Evolutionary conservation across 2,329 filamentous ascomycete species (phyloP).

Genomic region (Thelonectria rubi): DNA sequence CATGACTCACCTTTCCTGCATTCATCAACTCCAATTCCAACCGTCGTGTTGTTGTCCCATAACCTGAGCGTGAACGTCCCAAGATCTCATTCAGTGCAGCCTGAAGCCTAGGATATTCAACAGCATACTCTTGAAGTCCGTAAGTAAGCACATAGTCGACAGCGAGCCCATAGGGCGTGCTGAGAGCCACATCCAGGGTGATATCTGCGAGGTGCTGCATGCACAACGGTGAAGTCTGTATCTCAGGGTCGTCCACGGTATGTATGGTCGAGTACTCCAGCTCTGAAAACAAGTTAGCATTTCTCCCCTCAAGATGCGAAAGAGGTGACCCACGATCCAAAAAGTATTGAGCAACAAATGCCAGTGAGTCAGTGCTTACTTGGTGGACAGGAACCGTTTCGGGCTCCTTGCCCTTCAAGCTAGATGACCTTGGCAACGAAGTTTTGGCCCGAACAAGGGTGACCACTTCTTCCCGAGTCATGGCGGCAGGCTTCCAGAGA

Average conservation of each 20-base stretch:
- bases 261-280: conserved; percentile 56
- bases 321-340: conserved; percentile 56
- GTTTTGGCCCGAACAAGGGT: conserved; percentile 39
- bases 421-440: conserved; percentile 36
- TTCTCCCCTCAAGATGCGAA: background rate
- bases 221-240: conserved; percentile 54
- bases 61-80: conserved; percentile 48
- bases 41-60: conserved; percentile 53
- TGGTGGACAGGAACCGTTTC: conserved; percentile 46
- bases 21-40: conserved; percentile 62
- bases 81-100: conserved; percentile 48
- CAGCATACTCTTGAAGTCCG: conserved; percentile 48
- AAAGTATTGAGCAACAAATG: conserved; percentile 56
- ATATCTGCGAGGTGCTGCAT: conserved; percentile 52
- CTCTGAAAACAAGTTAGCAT: conserved; percentile 47
- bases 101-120: conserved; percentile 44
- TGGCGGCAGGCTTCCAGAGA: conserved; percentile 59
- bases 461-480: conserved; percentile 44
- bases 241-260: conserved; percentile 40
- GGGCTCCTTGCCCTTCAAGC: conserved; percentile 55
- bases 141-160: conserved; percentile 49
- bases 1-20: conserved; percentile 58
- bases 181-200: conserved; percentile 36
- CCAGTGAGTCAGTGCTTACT: conserved; percentile 49
- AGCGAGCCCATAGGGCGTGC: conserved; percentile 48